A percentile compares a stretch with the other conserved stretches of the same genome.
Evolutionary conservation across 495 filamentous ascomycete species (phyloP).

Genomic region (Chaetomidium leptoderma): DNA sequence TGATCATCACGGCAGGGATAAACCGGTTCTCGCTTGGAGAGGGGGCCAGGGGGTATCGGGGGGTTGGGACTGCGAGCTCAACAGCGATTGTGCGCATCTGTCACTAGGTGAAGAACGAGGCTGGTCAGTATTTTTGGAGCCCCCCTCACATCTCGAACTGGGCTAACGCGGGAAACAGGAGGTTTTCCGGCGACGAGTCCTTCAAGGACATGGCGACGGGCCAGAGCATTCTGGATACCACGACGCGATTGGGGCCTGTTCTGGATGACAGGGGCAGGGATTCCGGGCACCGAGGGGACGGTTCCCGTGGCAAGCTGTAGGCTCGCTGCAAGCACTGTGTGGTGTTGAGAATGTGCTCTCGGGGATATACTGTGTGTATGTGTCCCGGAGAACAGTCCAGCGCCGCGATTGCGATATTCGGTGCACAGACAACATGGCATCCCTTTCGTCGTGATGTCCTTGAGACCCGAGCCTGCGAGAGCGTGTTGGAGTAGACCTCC

Average conservation of each 20-base stretch:
- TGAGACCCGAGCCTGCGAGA: not conserved
- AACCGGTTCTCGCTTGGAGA: slow-evolving; percentile 52
- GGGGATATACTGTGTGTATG: slow-evolving; percentile 1
- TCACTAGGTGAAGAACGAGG: slow-evolving; percentile 77
- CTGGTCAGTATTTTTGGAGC: slow-evolving; percentile 59
- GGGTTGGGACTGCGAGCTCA: slow-evolving; percentile 72
- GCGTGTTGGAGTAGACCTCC: not conserved
- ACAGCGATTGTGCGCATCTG: slow-evolving; percentile 78
- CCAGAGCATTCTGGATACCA: slow-evolving; percentile 30
- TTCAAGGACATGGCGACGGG: slow-evolving; percentile 40
- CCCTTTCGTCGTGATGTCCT: not conserved
- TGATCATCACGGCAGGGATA: slow-evolving; percentile 26
- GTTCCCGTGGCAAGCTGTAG: slow-evolving; percentile 18
- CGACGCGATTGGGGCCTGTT: slow-evolving; percentile 31
- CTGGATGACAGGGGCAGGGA: slow-evolving; percentile 25
- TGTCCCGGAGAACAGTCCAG: not conserved
- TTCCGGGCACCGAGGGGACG: not conserved
- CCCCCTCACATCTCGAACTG: not conserved
- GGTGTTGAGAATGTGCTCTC: not conserved
- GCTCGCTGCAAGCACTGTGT: not conserved
- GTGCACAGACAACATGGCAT: slow-evolving; percentile 5
- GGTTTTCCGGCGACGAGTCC: slow-evolving; percentile 70
- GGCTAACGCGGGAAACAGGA: slow-evolving; percentile 44
- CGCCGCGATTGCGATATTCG: slow-evolving; percentile 6
- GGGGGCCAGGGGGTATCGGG: slow-evolving; percentile 65